These are phyloP conservation scores for Smallanthus sonchifolius DNA, from an alignment of 129 eudicot genomes.

Conservation along the genomic window DNA sequence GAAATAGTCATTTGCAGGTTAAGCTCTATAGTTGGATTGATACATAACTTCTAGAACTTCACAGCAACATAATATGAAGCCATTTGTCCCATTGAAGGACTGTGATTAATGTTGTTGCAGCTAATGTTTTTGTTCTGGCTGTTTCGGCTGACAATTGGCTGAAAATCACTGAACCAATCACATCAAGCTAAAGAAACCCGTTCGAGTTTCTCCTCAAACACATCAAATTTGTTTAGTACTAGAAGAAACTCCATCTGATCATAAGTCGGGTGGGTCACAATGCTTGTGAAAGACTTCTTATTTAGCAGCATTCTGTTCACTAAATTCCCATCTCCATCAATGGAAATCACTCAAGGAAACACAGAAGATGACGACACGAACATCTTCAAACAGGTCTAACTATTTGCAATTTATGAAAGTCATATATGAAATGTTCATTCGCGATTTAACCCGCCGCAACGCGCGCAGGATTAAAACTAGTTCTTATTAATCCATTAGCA, in stretches of 20 bases:
- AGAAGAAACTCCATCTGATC: conserved; percentile 86
- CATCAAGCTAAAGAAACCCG: conserved; percentile 57
- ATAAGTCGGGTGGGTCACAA: conserved; percentile 80
- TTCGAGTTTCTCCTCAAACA: conserved; percentile 82
- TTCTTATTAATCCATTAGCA: no score
- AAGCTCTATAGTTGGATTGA: no score
- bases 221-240: conserved; percentile 75
- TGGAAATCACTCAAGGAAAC: conserved; percentile 71
- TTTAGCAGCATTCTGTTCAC: conserved; percentile 78
- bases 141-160: conserved; percentile 67
- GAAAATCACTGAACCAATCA: conserved; percentile 90
- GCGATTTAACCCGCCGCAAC: no score
- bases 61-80: conserved; percentile 81
- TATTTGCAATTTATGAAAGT: conserved; percentile 93
- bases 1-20: no score
- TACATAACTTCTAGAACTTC: conserved; percentile 80
- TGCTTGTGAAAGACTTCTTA: conserved; percentile 71
- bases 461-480: no score
- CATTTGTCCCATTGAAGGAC: conserved; percentile 83
- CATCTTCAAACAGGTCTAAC: conserved; percentile 97
- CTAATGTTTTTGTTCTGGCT: conserved; percentile 46
- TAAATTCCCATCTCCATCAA: conserved; percentile 48
- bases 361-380: conserved; percentile 73
- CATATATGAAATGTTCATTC: no score
- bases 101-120: conserved; percentile 56